A percentile compares a stretch with the other conserved stretches of the same genome.
Conservation (phyloP, 2,329 filamentous ascomycete species). For the Colletotrichum salicis region DNA sequence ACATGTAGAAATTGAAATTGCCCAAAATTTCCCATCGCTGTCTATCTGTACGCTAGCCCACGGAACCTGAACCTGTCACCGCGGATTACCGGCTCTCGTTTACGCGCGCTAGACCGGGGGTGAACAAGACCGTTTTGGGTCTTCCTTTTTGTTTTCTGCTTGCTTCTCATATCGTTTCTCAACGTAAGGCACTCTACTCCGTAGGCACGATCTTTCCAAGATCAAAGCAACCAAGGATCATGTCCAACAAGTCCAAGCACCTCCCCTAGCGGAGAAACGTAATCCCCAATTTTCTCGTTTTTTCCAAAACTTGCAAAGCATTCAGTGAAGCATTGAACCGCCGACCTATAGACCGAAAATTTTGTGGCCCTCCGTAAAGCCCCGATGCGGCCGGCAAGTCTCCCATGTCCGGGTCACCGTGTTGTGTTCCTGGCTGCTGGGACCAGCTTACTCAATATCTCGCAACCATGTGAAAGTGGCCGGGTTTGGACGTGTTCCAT, state of each 20-base stretch:
- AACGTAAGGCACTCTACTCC: no score
- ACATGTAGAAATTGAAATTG: conserved; percentile 2
- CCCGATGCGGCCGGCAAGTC: not conserved
- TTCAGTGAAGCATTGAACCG: not conserved
- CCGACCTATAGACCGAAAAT: conserved; percentile 11
- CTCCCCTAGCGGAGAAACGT: not conserved
- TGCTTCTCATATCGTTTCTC: not conserved
- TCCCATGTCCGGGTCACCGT: not conserved
- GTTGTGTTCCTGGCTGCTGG: not conserved
- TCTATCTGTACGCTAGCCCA: not conserved
- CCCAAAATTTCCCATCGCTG: not conserved
- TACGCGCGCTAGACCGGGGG: not conserved
- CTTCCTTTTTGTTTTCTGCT: not conserved
- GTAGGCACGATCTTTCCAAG: not conserved
- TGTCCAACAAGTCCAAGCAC: not conserved
- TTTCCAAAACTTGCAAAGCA: not conserved
- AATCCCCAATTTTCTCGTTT: not conserved
- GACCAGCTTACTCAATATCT: not conserved
- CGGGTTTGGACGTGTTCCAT: not conserved
- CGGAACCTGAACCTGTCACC: not conserved
- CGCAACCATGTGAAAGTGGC: not conserved
- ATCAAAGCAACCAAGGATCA: not conserved
- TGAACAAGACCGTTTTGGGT: not conserved
- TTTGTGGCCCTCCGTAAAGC: not conserved
- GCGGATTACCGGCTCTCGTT: not conserved